Percentiles rank a stretch among this genome's conserved stretches.
phyloP scores from a whole-genome alignment of 2,329 filamentous ascomycete species.

The Colletotrichum chrysophilum region DNA sequence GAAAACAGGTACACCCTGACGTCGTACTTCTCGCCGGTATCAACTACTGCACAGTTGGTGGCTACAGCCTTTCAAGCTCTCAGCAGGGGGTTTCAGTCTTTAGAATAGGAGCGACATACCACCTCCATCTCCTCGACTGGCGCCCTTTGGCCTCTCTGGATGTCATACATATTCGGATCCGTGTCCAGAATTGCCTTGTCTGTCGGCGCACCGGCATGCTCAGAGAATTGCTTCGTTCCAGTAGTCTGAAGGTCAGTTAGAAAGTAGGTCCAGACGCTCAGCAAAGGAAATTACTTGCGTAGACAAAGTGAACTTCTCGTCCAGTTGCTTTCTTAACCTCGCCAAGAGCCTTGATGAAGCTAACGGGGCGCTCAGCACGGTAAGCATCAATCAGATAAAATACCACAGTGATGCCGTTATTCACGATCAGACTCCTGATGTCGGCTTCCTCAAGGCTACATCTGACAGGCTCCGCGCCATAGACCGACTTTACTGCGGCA shows the following conservation, averaged over 20 bases:
- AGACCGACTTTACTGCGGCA: background rate
- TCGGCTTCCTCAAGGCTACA: background rate
- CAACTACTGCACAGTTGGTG: background rate
- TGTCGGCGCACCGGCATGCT: background rate
- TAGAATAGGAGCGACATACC: background rate
- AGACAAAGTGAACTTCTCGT: background rate
- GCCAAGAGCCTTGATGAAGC: background rate
- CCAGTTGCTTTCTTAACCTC: background rate
- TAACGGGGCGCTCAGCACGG: background rate
- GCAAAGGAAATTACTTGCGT: background rate
- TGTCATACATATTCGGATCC: background rate
- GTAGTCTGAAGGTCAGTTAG: background rate
- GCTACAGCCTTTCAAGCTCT: background rate
- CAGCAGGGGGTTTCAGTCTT: background rate
- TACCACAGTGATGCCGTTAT: background rate
- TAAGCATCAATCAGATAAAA: background rate
- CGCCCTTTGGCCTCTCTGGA: background rate
- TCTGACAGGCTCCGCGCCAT: background rate
- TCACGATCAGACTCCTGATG: background rate
- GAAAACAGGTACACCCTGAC: background rate
- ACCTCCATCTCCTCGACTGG: background rate
- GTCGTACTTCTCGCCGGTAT: background rate
- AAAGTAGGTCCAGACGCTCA: rapidly evolving
- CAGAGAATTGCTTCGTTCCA: background rate
- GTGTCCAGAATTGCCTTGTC: background rate